phyloP scores from a whole-genome alignment of 805 yeast genomes.

The Candida silvicultrix region DNA sequence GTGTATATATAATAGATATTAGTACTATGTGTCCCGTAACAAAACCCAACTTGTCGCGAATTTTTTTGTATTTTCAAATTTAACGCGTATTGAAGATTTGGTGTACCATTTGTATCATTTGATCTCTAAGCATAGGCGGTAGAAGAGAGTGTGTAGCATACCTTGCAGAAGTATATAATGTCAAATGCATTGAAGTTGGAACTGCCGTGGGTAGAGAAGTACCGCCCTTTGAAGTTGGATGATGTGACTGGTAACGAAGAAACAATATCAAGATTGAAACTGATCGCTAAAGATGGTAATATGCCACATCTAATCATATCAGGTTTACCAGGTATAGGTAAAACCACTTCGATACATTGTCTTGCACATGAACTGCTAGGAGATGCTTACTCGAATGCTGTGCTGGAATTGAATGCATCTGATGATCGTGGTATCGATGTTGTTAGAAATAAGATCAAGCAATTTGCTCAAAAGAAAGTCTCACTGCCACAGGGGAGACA shows the following conservation, averaged over 20 bases:
- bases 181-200: slow-evolving; percentile 17
- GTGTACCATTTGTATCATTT: too few relatives aligned
- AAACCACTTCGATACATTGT: slow-evolving; percentile 90
- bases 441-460: slow-evolving; percentile 88
- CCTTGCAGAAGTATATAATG: too few relatives aligned
- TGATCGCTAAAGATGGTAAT: slow-evolving; percentile 88
- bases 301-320: slow-evolving; percentile 95
- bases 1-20: not conserved
- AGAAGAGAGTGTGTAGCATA: too few relatives aligned
- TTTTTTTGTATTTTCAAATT: too few relatives aligned
- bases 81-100: too few relatives aligned
- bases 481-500: slow-evolving; percentile 84
- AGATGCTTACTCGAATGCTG: slow-evolving; percentile 67
- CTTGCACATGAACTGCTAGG: slow-evolving; percentile 82
- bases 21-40: too few relatives aligned
- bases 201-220: slow-evolving; percentile 76
- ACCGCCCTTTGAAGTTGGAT: slow-evolving; percentile 70
- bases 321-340: slow-evolving; percentile 97
- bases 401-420: slow-evolving; percentile 88
- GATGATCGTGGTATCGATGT: slow-evolving; percentile 98
- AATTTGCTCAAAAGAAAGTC: slow-evolving; percentile 92
- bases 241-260: slow-evolving; percentile 94
- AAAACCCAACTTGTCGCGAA: too few relatives aligned
- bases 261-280: slow-evolving; percentile 74
- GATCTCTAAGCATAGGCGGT: too few relatives aligned